A percentile compares a stretch with the other conserved stretches of the same genome.
Evolutionary conservation across 495 filamentous ascomycete species (phyloP).

Genomic region (Aspergillus mulundensis): DNA sequence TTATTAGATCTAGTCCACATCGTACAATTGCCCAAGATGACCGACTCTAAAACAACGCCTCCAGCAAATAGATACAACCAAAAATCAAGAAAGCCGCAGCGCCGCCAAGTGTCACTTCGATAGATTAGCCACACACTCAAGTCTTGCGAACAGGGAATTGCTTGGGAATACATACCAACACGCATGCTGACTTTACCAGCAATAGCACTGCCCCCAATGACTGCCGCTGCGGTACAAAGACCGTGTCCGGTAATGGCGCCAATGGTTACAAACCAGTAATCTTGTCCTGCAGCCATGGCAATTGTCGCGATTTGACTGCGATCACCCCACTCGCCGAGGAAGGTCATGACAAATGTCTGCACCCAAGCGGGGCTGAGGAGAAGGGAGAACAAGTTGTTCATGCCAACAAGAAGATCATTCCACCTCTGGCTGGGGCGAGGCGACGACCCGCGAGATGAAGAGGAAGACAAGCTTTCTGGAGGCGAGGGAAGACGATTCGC

Average conservation of each 20-base stretch:
- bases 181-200: slow-evolving; percentile 92
- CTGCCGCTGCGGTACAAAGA: slow-evolving; percentile 87
- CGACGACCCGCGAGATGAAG: slow-evolving; percentile 55
- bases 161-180: slow-evolving; percentile 69
- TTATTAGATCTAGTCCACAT: neutral
- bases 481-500: slow-evolving; percentile 50
- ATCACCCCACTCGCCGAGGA: slow-evolving; percentile 97
- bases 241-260: slow-evolving; percentile 85
- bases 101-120: slow-evolving; percentile 84
- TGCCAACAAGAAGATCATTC: slow-evolving; percentile 50
- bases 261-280: slow-evolving; percentile 98
- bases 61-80: slow-evolving; percentile 83
- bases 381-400: slow-evolving; percentile 83
- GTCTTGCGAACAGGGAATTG: neutral
- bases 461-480: slow-evolving; percentile 51
- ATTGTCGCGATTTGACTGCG: slow-evolving; percentile 97
- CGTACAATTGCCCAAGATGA: neutral
- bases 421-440: slow-evolving; percentile 40
- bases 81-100: slow-evolving; percentile 89
- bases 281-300: slow-evolving; percentile 96
- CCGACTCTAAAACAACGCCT: slow-evolving; percentile 58
- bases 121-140: slow-evolving; percentile 19
- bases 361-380: slow-evolving; percentile 95
- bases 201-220: slow-evolving; percentile 87
- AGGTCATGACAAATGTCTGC: slow-evolving; percentile 98